A percentile compares a stretch with the other conserved stretches of the same genome.
Conservation (phyloP, 2,329 filamentous ascomycete species). For the Fusarium multiceps region DNA sequence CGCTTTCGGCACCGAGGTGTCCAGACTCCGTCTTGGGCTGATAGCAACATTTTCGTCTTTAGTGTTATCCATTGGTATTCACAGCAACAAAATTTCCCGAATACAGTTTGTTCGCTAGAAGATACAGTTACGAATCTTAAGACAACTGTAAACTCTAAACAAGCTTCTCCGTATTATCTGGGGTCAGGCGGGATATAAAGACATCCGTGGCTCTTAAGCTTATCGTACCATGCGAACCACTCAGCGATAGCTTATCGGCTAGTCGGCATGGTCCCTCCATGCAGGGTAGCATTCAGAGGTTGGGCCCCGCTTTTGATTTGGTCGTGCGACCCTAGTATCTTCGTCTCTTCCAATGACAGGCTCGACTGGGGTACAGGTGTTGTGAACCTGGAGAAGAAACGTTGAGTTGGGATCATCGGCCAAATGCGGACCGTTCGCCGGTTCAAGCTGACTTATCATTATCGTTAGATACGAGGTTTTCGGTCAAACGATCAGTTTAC, state of each 20-base stretch:
- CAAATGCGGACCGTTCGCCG: not conserved
- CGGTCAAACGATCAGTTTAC: not conserved
- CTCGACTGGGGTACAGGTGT: not conserved
- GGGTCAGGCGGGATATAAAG: not conserved
- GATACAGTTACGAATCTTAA: not conserved
- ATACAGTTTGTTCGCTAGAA: fast-evolving
- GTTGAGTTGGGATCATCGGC: not conserved
- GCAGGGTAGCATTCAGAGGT: not conserved
- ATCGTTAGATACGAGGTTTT: not conserved
- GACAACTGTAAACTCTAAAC: not conserved
- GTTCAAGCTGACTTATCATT: fast-evolving
- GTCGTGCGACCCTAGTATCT: not conserved
- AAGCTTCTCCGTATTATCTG: not conserved
- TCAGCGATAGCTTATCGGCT: not conserved
- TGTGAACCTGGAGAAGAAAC: not conserved
- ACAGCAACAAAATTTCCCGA: not conserved
- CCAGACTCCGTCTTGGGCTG: not conserved
- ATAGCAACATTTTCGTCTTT: not conserved
- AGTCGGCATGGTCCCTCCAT: not conserved
- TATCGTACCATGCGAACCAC: not conserved
- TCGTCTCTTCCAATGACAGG: not conserved
- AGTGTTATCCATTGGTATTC: fast-evolving
- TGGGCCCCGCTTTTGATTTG: not conserved
- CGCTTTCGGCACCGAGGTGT: not conserved
- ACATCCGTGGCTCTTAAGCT: not conserved